Conservation (phyloP, 2,329 filamentous ascomycete genomes). For the Fonsecaea multimorphosa region DNA sequence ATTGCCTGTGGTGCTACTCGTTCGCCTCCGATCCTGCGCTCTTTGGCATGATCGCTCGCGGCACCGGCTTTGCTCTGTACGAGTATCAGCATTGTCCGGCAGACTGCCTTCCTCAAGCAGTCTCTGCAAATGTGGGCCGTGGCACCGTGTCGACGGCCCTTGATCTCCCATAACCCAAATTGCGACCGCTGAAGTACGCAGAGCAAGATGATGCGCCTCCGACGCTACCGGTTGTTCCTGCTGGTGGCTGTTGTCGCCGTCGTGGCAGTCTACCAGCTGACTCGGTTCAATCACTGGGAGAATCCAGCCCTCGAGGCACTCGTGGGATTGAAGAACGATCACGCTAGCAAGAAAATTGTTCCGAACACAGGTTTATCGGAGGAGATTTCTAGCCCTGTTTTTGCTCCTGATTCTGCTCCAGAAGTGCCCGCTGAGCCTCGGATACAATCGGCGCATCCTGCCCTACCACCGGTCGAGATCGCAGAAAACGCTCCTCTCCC, state of each 20-base stretch:
- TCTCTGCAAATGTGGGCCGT: conserved; percentile 24
- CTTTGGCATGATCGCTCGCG: neutral
- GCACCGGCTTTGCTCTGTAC: neutral
- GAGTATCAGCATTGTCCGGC: neutral
- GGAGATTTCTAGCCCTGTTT: conserved; percentile 12
- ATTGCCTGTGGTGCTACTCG: neutral
- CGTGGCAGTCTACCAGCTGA: conserved; percentile 59
- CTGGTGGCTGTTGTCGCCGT: conserved; percentile 52
- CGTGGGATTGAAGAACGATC: conserved; percentile 27
- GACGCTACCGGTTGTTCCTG: conserved; percentile 56
- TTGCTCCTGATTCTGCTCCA: conserved; percentile 1
- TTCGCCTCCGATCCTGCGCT: neutral
- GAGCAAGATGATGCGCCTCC: conserved; percentile 53
- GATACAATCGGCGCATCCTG: conserved; percentile 10
- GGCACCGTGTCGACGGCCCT: neutral
- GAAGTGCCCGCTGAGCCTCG: conserved; percentile 21
- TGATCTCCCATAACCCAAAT: neutral
- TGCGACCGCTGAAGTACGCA: conserved; percentile 1
- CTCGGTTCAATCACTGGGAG: conserved; percentile 51
- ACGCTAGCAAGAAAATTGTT: conserved; percentile 8
- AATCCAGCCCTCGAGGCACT: conserved; percentile 26
- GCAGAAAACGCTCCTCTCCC: neutral
- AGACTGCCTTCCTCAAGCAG: conserved; percentile 1
- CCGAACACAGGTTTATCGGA: conserved; percentile 3
- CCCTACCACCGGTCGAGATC: conserved; percentile 13